phyloP scores from a whole-genome alignment of 805 yeast genomes.

The Kazachstania viticola region DNA sequence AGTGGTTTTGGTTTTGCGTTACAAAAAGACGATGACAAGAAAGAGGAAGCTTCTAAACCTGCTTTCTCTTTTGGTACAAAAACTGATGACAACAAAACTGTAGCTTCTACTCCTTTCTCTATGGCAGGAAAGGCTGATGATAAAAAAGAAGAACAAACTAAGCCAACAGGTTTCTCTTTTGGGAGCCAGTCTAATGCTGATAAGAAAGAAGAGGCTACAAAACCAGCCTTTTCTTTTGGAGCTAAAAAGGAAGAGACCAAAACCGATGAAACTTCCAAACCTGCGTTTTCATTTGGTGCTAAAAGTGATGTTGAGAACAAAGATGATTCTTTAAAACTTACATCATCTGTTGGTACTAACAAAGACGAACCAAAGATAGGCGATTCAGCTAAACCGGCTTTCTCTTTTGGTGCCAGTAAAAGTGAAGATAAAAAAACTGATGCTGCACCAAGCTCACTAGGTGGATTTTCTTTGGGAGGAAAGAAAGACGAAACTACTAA shows the following conservation, averaged over 20 bases:
- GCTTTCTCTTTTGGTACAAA: conserved; percentile 11
- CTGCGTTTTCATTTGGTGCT: conserved; percentile 16
- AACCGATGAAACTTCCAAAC: conserved; percentile 4
- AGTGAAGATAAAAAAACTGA: conserved; percentile 3
- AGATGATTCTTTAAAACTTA: conserved; percentile 4
- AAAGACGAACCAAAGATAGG: conserved; percentile 1
- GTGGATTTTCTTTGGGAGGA: conserved; percentile 16
- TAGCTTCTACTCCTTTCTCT: conserved; percentile 5
- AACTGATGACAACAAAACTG: conserved; percentile 3
- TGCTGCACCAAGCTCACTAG: conserved; percentile 2
- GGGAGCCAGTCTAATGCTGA: conserved; percentile 1
- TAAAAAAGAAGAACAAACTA: not conserved
- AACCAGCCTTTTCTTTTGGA: conserved; percentile 13
- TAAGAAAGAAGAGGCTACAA: conserved; percentile 5
- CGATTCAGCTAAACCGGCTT: conserved; percentile 5
- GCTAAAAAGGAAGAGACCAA: conserved; percentile 3
- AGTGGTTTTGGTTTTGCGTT: conserved; percentile 15
- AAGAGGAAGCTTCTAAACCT: conserved; percentile 5
- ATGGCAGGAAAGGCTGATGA: conserved; percentile 1
- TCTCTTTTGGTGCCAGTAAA: conserved; percentile 9
- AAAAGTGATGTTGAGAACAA: conserved; percentile 1
- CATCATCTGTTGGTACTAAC: conserved; percentile 6
- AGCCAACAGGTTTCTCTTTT: conserved; percentile 5
- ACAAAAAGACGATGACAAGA: not conserved
- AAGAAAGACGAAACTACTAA: conserved; percentile 2